Evolutionary conservation across 2,329 filamentous ascomycete species (phyloP), one percentile per base, ranked within the genome.

Genomic region (Colletotrichum sp.): DNA sequence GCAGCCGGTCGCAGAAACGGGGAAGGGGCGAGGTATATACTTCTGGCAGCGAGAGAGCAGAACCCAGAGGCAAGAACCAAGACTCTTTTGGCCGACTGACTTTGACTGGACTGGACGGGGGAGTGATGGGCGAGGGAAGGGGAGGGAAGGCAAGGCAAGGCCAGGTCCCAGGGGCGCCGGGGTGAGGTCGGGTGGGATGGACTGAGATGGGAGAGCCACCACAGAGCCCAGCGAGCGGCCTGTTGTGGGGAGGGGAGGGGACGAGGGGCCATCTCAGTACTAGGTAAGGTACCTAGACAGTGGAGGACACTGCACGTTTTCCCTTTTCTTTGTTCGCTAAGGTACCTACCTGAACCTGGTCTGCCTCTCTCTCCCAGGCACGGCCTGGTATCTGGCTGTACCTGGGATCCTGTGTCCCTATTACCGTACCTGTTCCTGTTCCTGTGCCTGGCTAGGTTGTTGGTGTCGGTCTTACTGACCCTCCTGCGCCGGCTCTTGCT

Each of bases 11-110:
- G 64, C 57, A 70, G 30, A 76, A 74, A 74, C 36, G 74, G 71
- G 74, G 59, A 76, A 74, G 28, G 64, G 70, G n/a, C 64, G 26
- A 76, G 65, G 74, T 76, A 76, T 76, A 76, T 76, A 76, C 65
- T 52, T 55, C 26, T 55, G 44, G 44, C 10, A 63, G 59, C 59
- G 26, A 52, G 18, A 21, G 34, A 34, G 21, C 39, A 64, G 55
- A 63, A 34, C 18, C 39, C 36, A 28, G 34, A 36, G 59, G n/a
- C 26, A 55, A 32, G 36, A 60, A 39, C 32, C 24, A 36, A 62
- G 59, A 21, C 59, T 18, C 28, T 60, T 30, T 60, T 30, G 44
- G 12, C 44, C n/a, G 44, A 49, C 44, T 52, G 44, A 24, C 44
- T 52, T 52, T 52, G 44, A 52, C 44, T 52, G 44, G 44, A 52